Evolutionary conservation across 306 rosid genomes (phyloP), one percentile per base, ranked within the genome.

Genomic region (Vigna trinervia): DNA sequence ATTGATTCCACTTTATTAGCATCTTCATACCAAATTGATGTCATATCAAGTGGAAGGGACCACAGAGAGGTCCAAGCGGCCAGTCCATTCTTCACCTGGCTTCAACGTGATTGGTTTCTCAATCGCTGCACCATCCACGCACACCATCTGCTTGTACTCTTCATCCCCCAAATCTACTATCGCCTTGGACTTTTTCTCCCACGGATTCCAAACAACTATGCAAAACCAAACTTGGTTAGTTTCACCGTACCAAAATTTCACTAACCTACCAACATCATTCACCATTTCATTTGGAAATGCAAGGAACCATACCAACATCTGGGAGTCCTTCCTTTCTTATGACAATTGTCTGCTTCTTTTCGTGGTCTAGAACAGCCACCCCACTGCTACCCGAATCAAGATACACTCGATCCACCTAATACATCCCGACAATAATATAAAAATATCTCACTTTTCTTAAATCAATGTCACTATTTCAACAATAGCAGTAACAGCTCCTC

Each of bases 151-250:
- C 79, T 92, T 90, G 88, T 92, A 92, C 81, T 95, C 98, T 76
- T 92, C 97, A 46, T 95, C 97, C 54, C 97, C 97, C 1, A 92
- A 85, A 86, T 92, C 97, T 0, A 13, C 83, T 17, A 89, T 81
- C 4, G 90, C 28, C 86, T 88, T 90, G 0, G 92, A 77, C 47
- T 87, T 90, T 85, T 85, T 94, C 82, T 89, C 98, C 98, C 97
- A 95, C 0, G 97, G 98, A 87, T 95, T 92, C 98, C 98, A 92
- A 17, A 95, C 98, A 88, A 84, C 97, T 95, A 80, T 64, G 68
- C 53, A 77, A 76, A 75, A 62, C 59, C 78, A 79, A 63, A 81
- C 30, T 65, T 46, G 19, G 51, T 77, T 81, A 73, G 81, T 53
- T 56, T 63, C 17, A 36, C n/a, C 8, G 30, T 64, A 17, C 34